Evolutionary conservation across 2,329 filamentous ascomycete species (phyloP).

Genomic region (Lachnum nothofagi): DNA sequence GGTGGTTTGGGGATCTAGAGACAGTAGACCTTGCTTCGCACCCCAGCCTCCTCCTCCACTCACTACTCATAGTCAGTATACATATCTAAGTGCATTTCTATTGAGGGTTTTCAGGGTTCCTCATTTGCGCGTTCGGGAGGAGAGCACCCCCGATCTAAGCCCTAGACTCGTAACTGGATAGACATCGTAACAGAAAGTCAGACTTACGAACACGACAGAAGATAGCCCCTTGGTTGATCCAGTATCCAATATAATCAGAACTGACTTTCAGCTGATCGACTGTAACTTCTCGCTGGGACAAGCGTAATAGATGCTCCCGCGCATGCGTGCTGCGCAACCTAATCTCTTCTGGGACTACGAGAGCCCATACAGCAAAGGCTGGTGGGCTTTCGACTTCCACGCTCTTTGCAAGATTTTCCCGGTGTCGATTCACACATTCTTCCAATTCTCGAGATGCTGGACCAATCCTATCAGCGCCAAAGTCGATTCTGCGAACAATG

Average conservation of each 20-base stretch:
- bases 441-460: conserved; percentile 72
- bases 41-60: conserved; percentile 85
- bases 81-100: too few species aligned
- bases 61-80: conserved; percentile 43
- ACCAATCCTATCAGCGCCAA: conserved; percentile 38
- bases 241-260: conserved; percentile 17
- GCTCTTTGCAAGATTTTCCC: conserved; percentile 35
- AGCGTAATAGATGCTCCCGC: not conserved
- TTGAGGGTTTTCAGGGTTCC: too few species aligned
- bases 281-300: not conserved
- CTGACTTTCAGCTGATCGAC: not conserved
- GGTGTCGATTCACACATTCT: conserved; percentile 53
- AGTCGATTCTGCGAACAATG: conserved; percentile 62
- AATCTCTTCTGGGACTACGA: conserved; percentile 48
- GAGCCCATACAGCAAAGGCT: conserved; percentile 66
- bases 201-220: conserved; percentile 31
- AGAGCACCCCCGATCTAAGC: too few species aligned
- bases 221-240: conserved; percentile 20
- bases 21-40: conserved; percentile 70
- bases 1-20: conserved; percentile 64
- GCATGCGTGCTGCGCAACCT: not conserved
- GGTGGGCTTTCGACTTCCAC: conserved; percentile 18
- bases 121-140: too few species aligned
- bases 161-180: too few species aligned
- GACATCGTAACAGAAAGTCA: not conserved